Percentiles rank a stretch among this genome's conserved stretches.
phyloP scores from a whole-genome alignment of 495 filamentous ascomycete species.

The Platismatia glauca region DNA sequence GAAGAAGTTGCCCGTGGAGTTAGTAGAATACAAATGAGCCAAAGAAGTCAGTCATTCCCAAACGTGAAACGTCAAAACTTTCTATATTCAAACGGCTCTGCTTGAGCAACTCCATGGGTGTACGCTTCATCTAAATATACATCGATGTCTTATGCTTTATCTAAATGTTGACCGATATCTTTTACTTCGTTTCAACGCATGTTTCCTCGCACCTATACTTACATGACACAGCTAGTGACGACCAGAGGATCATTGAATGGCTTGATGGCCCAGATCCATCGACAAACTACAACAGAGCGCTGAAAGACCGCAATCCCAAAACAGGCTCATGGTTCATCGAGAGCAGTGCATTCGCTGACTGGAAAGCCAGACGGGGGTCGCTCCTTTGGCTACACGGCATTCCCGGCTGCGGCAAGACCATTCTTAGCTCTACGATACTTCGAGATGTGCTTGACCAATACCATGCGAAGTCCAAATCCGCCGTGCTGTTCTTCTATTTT shows the following conservation, averaged over 20 bases:
- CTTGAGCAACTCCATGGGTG: neutral
- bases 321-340: constrained; percentile 27
- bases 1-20: neutral
- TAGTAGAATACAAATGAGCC: neutral
- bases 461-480: neutral
- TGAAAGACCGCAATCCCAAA: neutral
- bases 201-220: neutral
- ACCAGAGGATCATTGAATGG: neutral
- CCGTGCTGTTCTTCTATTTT: constrained; percentile 31
- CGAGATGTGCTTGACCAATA: constrained; percentile 18
- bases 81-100: neutral
- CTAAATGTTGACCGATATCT: neutral
- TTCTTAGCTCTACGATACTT: constrained; percentile 31
- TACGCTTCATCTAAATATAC: neutral
- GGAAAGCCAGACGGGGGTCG: constrained; percentile 1
- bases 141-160: neutral
- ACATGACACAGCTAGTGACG: neutral
- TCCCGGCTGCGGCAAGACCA: constrained; percentile 34
- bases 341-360: neutral
- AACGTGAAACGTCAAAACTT: too few relatives aligned
- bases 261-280: constrained; percentile 6
- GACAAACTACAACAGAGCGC: constrained; percentile 20
- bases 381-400: constrained; percentile 33
- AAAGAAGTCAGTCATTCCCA: neutral
- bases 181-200: neutral